These are phyloP conservation scores for Paraleonurus japonicus DNA, from an alignment of 257 asterid genomes.

Conservation along the genomic window DNA sequence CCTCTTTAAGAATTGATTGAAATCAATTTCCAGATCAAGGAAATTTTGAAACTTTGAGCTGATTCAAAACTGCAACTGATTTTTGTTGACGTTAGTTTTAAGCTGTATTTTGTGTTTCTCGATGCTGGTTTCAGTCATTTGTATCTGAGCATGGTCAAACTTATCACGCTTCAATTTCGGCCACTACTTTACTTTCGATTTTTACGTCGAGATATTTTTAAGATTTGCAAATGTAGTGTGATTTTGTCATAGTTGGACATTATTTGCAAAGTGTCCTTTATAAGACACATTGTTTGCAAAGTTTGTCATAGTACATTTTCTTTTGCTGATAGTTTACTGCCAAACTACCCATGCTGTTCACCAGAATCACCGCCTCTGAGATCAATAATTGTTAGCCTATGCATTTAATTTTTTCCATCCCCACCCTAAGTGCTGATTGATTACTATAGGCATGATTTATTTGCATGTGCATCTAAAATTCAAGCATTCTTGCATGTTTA, in stretches of 20 bases:
- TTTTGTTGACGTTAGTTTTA: conserved; percentile 8
- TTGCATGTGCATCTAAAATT: neutral
- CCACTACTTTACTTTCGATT: neutral
- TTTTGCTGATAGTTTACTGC: conserved; percentile 11
- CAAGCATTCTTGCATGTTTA: conserved; percentile 8
- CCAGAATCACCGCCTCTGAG: neutral
- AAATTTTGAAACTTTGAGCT: neutral
- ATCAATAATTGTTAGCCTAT: neutral
- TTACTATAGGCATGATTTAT: conserved; percentile 1
- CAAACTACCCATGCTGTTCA: neutral
- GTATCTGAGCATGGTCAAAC: neutral
- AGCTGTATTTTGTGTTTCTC: neutral
- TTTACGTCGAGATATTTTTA: neutral
- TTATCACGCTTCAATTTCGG: neutral
- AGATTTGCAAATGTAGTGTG: neutral
- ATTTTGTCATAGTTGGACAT: neutral
- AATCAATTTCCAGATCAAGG: conserved; percentile 3
- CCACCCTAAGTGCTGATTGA: neutral
- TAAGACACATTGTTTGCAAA: neutral
- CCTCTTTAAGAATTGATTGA: neutral
- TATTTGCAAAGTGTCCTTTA: neutral
- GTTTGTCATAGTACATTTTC: neutral
- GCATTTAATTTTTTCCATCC: neutral
- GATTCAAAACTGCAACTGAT: conserved; percentile 10
- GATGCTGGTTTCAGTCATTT: conserved; percentile 6